Conservation (phyloP, 1,284 basidiomycete genomes). For the Ceratobasidium sp. region DNA sequence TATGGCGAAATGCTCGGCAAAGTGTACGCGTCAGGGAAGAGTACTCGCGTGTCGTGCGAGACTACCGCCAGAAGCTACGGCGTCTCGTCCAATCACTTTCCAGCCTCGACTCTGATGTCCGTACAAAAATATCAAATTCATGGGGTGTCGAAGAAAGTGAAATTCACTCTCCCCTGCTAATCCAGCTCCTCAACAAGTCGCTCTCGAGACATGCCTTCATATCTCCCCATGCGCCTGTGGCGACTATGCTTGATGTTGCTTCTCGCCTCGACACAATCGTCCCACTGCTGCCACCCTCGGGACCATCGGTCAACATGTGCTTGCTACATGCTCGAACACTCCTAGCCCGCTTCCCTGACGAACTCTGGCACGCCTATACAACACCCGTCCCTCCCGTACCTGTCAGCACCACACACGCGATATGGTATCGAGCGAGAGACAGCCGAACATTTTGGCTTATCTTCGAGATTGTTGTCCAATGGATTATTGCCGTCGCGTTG, state of each 20-base stretch:
- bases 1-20: not conserved
- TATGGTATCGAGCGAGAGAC: slow-evolving; percentile 21
- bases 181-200: slow-evolving; percentile 30
- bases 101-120: slow-evolving; percentile 9
- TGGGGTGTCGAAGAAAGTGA: slow-evolving; percentile 26
- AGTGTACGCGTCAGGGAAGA: slow-evolving; percentile 29
- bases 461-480: slow-evolving; percentile 24
- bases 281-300: slow-evolving; percentile 20
- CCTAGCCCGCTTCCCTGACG: slow-evolving; percentile 24
- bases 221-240: slow-evolving; percentile 22
- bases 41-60: slow-evolving; percentile 8
- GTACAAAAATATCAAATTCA: not conserved
- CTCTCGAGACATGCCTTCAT: slow-evolving; percentile 32
- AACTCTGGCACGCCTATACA: slow-evolving; percentile 37
- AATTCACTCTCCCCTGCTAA: not conserved
- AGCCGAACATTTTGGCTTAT: slow-evolving; percentile 28
- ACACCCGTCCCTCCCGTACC: slow-evolving; percentile 11
- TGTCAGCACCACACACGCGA: slow-evolving; percentile 16
- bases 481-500: slow-evolving; percentile 6
- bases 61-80: slow-evolving; percentile 19
- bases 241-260: slow-evolving; percentile 15
- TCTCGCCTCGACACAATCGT: slow-evolving; percentile 29
- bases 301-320: slow-evolving; percentile 3
- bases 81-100: slow-evolving; percentile 2
- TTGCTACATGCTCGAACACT: slow-evolving; percentile 9